phyloP scores from a whole-genome alignment of 352 stramenopile species.

The Pythium aquatile region DNA sequence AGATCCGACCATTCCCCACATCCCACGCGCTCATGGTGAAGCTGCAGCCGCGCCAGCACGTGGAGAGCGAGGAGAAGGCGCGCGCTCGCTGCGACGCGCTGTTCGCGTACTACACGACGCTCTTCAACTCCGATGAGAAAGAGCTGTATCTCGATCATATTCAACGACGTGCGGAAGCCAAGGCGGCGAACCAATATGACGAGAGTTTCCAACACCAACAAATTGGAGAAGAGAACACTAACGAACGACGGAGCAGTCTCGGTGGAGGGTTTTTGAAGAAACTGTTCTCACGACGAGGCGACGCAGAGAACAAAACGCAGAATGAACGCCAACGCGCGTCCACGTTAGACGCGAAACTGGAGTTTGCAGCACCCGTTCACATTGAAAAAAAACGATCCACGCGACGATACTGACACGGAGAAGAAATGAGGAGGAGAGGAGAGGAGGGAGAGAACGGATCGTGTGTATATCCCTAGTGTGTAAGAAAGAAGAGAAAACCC shows the following conservation, averaged over 20 bases:
- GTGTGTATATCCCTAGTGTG: background rate
- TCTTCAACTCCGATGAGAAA: constrained; percentile 63
- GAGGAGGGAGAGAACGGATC: constrained; percentile 3
- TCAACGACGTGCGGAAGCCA: constrained; percentile 26
- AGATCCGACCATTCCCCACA: constrained; percentile 28
- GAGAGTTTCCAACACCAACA: background rate
- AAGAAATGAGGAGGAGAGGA: constrained; percentile 6
- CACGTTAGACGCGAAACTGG: constrained; percentile 36
- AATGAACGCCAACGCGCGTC: constrained; percentile 19
- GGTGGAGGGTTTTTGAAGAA: constrained; percentile 29
- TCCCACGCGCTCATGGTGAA: constrained; percentile 41
- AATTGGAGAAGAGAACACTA: background rate
- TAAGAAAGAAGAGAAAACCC: background rate
- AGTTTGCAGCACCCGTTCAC: constrained; percentile 57
- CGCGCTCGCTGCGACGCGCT: constrained; percentile 37
- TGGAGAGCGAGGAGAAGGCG: constrained; percentile 57
- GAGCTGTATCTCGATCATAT: constrained; percentile 58
- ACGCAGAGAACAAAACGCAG: constrained; percentile 6
- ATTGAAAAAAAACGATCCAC: constrained; percentile 26
- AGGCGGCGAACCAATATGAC: constrained; percentile 12
- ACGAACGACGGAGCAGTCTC: background rate
- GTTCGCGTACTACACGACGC: constrained; percentile 64
- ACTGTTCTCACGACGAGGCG: constrained; percentile 28
- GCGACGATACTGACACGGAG: background rate
- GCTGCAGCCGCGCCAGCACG: constrained; percentile 41